Evolutionary conservation across 2,329 filamentous ascomycete species (phyloP).

Genomic region (Diaporthe australafricana): DNA sequence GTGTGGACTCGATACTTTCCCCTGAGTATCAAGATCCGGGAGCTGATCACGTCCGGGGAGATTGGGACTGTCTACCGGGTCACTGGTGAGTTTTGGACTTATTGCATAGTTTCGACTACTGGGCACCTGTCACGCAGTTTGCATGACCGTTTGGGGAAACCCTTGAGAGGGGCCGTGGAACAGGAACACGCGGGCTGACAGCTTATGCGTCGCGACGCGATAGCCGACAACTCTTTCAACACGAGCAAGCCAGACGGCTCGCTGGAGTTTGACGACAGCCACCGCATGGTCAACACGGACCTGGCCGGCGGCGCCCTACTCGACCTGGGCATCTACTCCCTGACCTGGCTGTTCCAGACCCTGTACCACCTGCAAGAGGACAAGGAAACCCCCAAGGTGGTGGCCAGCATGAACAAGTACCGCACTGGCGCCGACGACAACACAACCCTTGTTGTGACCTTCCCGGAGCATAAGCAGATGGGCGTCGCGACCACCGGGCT

Average conservation of each 20-base stretch:
- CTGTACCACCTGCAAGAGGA: conserved; percentile 84
- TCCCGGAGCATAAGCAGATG: conserved; percentile 76
- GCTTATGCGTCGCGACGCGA: background rate
- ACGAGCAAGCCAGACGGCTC: conserved; percentile 67
- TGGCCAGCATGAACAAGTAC: conserved; percentile 78
- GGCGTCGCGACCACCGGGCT: conserved; percentile 78
- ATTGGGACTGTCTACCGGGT: conserved; percentile 73
- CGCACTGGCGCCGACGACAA: conserved; percentile 80
- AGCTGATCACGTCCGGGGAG: conserved; percentile 67
- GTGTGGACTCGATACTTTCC: conserved; percentile 94
- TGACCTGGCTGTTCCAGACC: conserved; percentile 92
- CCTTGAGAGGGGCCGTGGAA: background rate
- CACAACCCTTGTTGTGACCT: conserved; percentile 82
- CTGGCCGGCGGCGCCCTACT: conserved; percentile 86
- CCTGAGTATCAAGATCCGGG: conserved; percentile 79
- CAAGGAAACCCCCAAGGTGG: conserved; percentile 74
- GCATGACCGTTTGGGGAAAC: conserved; percentile 1
- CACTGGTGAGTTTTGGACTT: conserved; percentile 52
- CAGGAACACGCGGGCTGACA: conserved; percentile 19
- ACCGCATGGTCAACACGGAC: conserved; percentile 86
- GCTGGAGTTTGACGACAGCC: conserved; percentile 67
- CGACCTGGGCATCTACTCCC: conserved; percentile 87
- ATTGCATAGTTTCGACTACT: conserved; percentile 7
- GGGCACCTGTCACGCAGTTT: conserved; percentile 5
- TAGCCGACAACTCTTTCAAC: conserved; percentile 72